A percentile compares a stretch with the other conserved stretches of the same genome.
phyloP scores from a whole-genome alignment of 108 stramenopile genomes.

The Cyclotella baltica region DNA sequence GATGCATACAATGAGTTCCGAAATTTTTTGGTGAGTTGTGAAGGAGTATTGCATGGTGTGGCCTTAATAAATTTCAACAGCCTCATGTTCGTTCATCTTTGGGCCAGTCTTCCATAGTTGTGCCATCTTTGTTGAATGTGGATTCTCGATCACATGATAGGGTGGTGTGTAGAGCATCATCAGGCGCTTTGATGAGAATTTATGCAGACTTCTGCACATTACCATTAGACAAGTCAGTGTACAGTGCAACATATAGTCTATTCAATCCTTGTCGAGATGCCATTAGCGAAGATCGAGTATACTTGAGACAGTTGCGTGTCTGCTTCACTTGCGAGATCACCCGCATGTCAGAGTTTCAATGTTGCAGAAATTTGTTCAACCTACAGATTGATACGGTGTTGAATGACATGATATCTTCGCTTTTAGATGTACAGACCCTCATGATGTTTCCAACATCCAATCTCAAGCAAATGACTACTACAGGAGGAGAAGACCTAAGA shows the following conservation, averaged over 20 bases:
- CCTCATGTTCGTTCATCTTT: not conserved
- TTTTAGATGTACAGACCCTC: slow-evolving; percentile 37
- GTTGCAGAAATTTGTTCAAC: slow-evolving; percentile 19
- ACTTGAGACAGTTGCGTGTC: slow-evolving; percentile 27
- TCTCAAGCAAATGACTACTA: slow-evolving; percentile 1
- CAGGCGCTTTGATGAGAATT: slow-evolving; percentile 30
- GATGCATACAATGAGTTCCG: slow-evolving; percentile 24
- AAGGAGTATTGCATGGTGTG: no score
- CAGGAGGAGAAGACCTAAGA: slow-evolving; percentile 34
- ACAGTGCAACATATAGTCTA: slow-evolving; percentile 5
- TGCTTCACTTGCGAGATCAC: slow-evolving; percentile 43
- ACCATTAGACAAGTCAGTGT: slow-evolving; percentile 2
- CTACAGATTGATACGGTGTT: slow-evolving; percentile 23
- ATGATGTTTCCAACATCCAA: slow-evolving; percentile 38
- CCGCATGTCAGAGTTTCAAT: slow-evolving; percentile 13
- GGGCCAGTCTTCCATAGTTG: slow-evolving; percentile 8
- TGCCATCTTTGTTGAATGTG: slow-evolving; percentile 10
- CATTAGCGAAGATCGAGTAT: slow-evolving; percentile 15
- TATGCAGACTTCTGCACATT: slow-evolving; percentile 42
- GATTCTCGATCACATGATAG: slow-evolving; percentile 12
- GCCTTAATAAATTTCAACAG: not conserved
- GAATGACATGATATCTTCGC: slow-evolving; percentile 10
- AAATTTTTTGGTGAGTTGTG: slow-evolving; percentile 23
- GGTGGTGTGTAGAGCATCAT: slow-evolving; percentile 28
- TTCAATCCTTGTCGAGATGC: slow-evolving; percentile 6